These are phyloP conservation scores for Beta vulgaris DNA, from an alignment of 148 eudicot species.

Conservation along the genomic window DNA sequence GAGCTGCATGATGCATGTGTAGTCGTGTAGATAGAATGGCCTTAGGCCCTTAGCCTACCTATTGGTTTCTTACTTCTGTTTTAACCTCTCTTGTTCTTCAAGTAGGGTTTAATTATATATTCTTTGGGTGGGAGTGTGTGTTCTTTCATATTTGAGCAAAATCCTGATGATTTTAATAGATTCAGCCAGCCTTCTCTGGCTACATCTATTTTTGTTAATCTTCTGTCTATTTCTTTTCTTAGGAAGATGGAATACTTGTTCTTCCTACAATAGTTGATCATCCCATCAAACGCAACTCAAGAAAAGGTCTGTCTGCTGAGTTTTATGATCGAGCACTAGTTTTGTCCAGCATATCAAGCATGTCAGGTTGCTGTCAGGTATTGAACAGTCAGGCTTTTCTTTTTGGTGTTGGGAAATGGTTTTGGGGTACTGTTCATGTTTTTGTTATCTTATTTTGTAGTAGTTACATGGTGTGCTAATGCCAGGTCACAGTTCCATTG, in stretches of 20 bases:
- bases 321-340: slow-evolving; percentile 59
- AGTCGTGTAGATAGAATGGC: background rate
- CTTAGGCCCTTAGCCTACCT: too few relatives aligned
- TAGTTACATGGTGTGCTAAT: slow-evolving; percentile 13
- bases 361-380: slow-evolving; percentile 99
- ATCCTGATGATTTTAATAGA: background rate
- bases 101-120: background rate
- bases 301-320: slow-evolving; percentile 46
- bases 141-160: background rate
- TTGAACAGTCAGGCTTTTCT: background rate
- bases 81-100: background rate
- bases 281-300: slow-evolving; percentile 55
- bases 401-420: background rate
- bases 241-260: slow-evolving; percentile 84
- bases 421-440: background rate
- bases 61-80: background rate
- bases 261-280: slow-evolving; percentile 74
- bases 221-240: slow-evolving; percentile 11
- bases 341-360: slow-evolving; percentile 67
- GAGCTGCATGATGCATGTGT: background rate
- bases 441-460: background rate
- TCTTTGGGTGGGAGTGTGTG: background rate
- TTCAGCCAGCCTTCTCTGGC: background rate
- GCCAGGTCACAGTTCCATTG: slow-evolving; percentile 67
- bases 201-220: background rate